A percentile compares a stretch with the other conserved stretches of the same genome.
Conservation (phyloP, 768 basidiomycete species). For the Leccinum subgranulosum region DNA sequence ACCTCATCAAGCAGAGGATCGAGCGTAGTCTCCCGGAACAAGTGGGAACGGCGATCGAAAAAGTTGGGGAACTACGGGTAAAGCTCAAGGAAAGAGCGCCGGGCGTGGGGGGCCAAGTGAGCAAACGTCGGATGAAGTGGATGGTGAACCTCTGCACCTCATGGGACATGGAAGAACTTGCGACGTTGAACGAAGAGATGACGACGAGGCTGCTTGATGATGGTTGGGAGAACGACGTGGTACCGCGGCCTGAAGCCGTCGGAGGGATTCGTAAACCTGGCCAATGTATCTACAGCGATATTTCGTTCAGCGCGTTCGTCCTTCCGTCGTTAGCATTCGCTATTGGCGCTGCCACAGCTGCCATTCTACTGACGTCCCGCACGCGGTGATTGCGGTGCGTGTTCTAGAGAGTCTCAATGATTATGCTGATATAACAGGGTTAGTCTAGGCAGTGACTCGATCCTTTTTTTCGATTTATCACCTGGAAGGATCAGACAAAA, state of each 20-base stretch:
- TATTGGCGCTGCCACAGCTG: conserved; percentile 41
- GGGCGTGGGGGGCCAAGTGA: conserved; percentile 74
- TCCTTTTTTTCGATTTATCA: not conserved
- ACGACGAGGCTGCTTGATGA: conserved; percentile 69
- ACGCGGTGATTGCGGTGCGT: conserved; percentile 27
- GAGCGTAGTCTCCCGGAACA: conserved; percentile 64
- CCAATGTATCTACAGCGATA: conserved; percentile 2
- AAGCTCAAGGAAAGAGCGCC: conserved; percentile 77
- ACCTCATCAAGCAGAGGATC: conserved; percentile 70
- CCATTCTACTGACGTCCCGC: conserved; percentile 30
- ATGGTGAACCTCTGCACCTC: conserved; percentile 83
- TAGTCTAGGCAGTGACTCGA: not conserved
- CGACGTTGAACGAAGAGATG: conserved; percentile 58
- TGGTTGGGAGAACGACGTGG: conserved; percentile 74
- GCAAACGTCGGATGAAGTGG: conserved; percentile 86
- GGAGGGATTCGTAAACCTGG: conserved; percentile 26
- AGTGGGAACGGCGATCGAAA: conserved; percentile 75
- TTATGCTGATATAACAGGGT: not conserved
- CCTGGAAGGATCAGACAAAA: not conserved
- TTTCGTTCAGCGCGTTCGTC: conserved; percentile 16
- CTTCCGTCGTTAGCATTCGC: conserved; percentile 39
- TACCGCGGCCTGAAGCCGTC: conserved; percentile 45
- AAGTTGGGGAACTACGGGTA: conserved; percentile 70
- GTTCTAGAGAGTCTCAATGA: not conserved
- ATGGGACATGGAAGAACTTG: conserved; percentile 85